Conservation (phyloP, 1,139 yeast species). For the Diutina pseudorugosa region DNA sequence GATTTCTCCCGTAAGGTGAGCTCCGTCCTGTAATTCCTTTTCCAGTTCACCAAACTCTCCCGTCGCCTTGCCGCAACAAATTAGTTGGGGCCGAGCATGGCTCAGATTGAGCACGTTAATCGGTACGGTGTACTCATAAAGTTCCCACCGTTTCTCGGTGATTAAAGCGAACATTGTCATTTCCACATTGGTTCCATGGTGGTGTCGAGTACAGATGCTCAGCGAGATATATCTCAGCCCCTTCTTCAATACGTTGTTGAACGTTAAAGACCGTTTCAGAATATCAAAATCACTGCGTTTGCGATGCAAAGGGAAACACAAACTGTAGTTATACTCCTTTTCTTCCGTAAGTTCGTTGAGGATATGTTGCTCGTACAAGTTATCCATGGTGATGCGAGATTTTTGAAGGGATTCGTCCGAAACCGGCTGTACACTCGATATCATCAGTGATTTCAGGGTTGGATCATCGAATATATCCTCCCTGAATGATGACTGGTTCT, state of each 20-base stretch:
- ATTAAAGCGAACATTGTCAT: constrained; percentile 52
- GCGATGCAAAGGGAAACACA: constrained; percentile 76
- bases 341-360: constrained; percentile 21
- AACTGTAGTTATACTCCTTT: constrained; percentile 56
- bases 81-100: constrained; percentile 37
- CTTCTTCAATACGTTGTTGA: constrained; percentile 36
- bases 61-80: constrained; percentile 55
- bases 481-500: constrained; percentile 9
- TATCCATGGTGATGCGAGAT: constrained; percentile 5
- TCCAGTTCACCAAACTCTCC: constrained; percentile 50
- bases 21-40: constrained; percentile 19
- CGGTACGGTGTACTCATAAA: constrained; percentile 32
- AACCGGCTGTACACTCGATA: neutral
- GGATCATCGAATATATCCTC: neutral
- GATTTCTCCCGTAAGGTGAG: constrained; percentile 19
- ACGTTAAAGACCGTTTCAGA: constrained; percentile 28
- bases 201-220: constrained; percentile 40
- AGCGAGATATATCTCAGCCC: constrained; percentile 37
- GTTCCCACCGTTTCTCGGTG: constrained; percentile 60
- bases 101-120: constrained; percentile 10
- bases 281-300: constrained; percentile 40
- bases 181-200: constrained; percentile 27
- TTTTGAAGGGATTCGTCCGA: neutral
- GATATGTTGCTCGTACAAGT: neutral
- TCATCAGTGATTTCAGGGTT: neutral